These are phyloP conservation scores for Neurospora cerealis DNA, from an alignment of 495 filamentous ascomycete genomes.

Conservation along the genomic window DNA sequence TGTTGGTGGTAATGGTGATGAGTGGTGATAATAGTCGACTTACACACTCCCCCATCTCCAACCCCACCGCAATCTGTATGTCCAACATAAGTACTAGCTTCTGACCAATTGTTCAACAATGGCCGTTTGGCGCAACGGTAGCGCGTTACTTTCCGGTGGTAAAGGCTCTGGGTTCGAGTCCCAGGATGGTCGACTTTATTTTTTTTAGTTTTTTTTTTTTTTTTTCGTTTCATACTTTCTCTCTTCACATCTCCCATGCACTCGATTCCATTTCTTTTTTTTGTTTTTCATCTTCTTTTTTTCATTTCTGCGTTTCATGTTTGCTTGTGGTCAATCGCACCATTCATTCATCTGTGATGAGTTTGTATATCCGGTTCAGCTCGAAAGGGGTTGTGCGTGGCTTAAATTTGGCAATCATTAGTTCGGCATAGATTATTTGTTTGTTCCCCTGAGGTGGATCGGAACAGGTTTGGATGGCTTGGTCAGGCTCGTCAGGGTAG, in stretches of 20 bases:
- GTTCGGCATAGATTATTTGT: background rate
- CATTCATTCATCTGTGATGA: background rate
- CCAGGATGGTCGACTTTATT: constrained; percentile 1
- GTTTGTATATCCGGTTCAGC: background rate
- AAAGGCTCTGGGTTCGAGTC: constrained; percentile 5
- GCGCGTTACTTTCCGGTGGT: background rate
- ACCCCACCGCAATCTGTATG: no score
- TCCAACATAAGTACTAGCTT: background rate
- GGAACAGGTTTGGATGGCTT: background rate
- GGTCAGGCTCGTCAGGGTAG: background rate
- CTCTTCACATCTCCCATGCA: background rate
- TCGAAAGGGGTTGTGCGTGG: background rate
- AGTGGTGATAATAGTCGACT: background rate
- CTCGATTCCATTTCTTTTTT: background rate
- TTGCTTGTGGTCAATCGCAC: no score
- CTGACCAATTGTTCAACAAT: background rate
- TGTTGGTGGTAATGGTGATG: background rate
- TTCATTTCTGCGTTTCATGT: no score
- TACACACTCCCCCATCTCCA: background rate
- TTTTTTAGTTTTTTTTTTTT: background rate
- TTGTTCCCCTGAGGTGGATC: background rate
- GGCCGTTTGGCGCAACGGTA: background rate
- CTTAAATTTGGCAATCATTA: background rate
- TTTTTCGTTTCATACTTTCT: background rate
- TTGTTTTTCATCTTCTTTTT: background rate